Evolutionary conservation across 345 rosid species (phyloP), one percentile per base, ranked within the genome.

Genomic region (Isatis tinctoria): DNA sequence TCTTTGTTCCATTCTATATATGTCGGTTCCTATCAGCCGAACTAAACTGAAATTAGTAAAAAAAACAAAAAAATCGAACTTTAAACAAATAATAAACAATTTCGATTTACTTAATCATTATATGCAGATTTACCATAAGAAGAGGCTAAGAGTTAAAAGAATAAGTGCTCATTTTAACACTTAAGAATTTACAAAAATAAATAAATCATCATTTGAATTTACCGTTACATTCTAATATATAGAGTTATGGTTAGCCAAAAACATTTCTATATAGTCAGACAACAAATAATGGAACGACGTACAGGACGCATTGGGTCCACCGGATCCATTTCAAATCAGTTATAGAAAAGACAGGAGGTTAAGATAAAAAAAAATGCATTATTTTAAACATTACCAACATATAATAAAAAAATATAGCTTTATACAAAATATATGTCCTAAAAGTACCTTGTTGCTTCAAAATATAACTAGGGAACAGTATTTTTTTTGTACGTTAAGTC

Each of bases 1-100:
- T 45, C n/a, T 33, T 43, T 73, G 20, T 32, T 73, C 16, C 64
- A 41, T 70, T 70, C 37, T 22, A 6, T n/a, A n/a, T n/a, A n/a
- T 45, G 28, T 47, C 43, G 44, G 16, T 69, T 58, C 26, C 45
- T 32, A 41, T 39, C 11, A 52, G 13, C 63, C 32, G n/a, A 52
- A 51, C 44, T 17, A 72, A 61, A 72, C 43, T 54, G 3, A 33
- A 49, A n/a, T n/a, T n/a, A n/a, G 27, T 36, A 51, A 71, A 12
- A 8, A 8, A 16, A 65, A 3, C 2, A 4, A 32, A 2, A 1
- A 49, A 22, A 22, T 30, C n/a, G 28, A 65, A 33, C 49, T 14
- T 1, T 24, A 40, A 16, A 41, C 5, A 26, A 61, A 14, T 0
- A 3, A n/a, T 5, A 44, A 51, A 49, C 35, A 35, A 33, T 9